Percentiles rank a stretch among this genome's conserved stretches.
Evolutionary conservation across 1,139 yeast genomes (phyloP).

Genomic region (Debaryomyces sp.): DNA sequence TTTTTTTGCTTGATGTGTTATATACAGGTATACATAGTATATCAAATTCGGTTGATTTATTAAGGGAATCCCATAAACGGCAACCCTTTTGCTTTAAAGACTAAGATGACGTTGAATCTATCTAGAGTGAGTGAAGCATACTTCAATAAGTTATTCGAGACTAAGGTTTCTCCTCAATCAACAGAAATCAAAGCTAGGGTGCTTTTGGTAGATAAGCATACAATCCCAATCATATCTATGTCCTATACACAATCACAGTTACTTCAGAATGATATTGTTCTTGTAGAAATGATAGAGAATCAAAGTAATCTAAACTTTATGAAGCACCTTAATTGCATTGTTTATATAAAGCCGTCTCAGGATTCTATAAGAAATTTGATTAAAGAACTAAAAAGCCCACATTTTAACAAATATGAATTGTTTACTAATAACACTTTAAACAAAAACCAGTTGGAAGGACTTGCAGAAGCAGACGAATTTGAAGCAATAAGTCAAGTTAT

Average conservation of each 20-base stretch:
- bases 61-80: background rate
- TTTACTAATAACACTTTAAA: constrained; percentile 75
- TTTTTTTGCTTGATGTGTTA: background rate
- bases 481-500: constrained; percentile 77
- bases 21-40: background rate
- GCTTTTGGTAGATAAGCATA: constrained; percentile 72
- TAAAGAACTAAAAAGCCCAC: constrained; percentile 75
- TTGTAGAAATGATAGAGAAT: constrained; percentile 73
- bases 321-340: constrained; percentile 83
- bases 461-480: constrained; percentile 89
- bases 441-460: constrained; percentile 75
- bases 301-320: constrained; percentile 62
- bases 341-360: constrained; percentile 73
- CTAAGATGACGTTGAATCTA: constrained; percentile 34
- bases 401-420: constrained; percentile 73
- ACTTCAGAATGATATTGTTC: constrained; percentile 76
- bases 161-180: constrained; percentile 18
- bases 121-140: constrained; percentile 38
- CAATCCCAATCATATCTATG: constrained; percentile 83
- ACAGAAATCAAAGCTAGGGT: constrained; percentile 63
- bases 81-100: background rate
- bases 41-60: background rate
- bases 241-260: constrained; percentile 86
- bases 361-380: constrained; percentile 62
- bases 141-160: constrained; percentile 39